phyloP scores from a whole-genome alignment of 768 basidiomycete genomes.

The Leucocoprinus sp. region DNA sequence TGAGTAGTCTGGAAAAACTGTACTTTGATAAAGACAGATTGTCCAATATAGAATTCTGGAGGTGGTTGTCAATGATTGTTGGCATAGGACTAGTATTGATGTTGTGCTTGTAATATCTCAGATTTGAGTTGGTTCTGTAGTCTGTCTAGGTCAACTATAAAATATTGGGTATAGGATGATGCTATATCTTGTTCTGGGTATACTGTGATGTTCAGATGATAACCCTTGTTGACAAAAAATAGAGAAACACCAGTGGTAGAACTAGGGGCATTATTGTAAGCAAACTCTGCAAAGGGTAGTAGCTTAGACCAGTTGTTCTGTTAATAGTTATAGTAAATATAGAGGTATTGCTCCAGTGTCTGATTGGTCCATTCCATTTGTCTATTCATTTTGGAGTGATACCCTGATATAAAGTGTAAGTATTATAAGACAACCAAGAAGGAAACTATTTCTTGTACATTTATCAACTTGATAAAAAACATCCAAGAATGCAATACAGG shows the following conservation, averaged over 20 bases:
- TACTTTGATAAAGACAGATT: no score
- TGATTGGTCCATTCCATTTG: no score
- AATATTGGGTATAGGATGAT: not conserved
- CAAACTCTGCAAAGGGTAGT: slow-evolving; percentile 34
- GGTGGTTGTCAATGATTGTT: no score
- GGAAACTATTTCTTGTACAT: no score
- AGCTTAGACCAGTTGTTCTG: slow-evolving; percentile 36
- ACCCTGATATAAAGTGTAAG: no score
- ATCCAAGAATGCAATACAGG: no score
- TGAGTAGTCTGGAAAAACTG: no score
- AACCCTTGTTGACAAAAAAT: slow-evolving; percentile 28
- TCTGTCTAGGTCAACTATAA: not conserved
- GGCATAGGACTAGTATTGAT: not conserved
- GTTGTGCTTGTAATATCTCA: not conserved
- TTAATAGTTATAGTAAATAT: slow-evolving; percentile 22
- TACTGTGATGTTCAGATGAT: slow-evolving; percentile 12
- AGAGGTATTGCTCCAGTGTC: no score
- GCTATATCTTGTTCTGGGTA: slow-evolving; percentile 11
- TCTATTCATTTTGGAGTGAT: no score
- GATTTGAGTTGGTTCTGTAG: not conserved
- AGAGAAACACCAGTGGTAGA: slow-evolving; percentile 27
- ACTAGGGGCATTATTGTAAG: slow-evolving; percentile 29
- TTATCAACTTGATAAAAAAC: no score
- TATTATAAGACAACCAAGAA: no score
- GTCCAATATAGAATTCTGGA: no score